These are phyloP conservation scores for Silene latifolia DNA, from an alignment of 148 eudicot species.

Conservation along the genomic window DNA sequence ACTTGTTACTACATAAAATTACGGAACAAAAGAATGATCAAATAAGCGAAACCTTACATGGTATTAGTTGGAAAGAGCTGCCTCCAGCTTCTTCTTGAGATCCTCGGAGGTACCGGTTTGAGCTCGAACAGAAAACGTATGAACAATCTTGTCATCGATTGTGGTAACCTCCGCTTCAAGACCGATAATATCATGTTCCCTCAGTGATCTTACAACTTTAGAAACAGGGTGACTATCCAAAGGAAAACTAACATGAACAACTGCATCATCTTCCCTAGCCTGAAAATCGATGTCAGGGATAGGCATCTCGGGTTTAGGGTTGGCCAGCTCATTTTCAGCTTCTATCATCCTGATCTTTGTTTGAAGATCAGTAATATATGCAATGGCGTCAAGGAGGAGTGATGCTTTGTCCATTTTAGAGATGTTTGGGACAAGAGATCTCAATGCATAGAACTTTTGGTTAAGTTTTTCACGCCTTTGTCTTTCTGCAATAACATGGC, in stretches of 20 bases:
- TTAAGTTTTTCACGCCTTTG: constrained; percentile 95
- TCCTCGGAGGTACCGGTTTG: background rate
- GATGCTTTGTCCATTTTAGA: constrained; percentile 99
- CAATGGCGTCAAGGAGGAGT: constrained; percentile 86
- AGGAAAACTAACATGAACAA: constrained; percentile 67
- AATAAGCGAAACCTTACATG: background rate
- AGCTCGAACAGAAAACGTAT: constrained; percentile 45
- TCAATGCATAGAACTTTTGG: constrained; percentile 86
- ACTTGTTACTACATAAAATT: background rate
- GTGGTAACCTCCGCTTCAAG: constrained; percentile 57
- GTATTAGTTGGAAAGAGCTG: background rate
- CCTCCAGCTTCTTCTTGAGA: constrained; percentile 3
- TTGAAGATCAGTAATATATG: constrained; percentile 81
- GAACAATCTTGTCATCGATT: constrained; percentile 70
- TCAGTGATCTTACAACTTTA: constrained; percentile 51
- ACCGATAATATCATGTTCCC: constrained; percentile 54
- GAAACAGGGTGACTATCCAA: constrained; percentile 80
- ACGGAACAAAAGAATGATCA: constrained; percentile 10
- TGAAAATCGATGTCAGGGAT: constrained; percentile 66
- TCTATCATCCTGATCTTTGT: constrained; percentile 61
- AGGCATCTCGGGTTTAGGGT: constrained; percentile 30
- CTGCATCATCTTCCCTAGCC: constrained; percentile 57
- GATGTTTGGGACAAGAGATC: constrained; percentile 94
- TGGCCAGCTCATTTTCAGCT: constrained; percentile 54
- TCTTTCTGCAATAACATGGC: constrained; percentile 89